Conservation (phyloP, 2,329 filamentous ascomycete species). For the Nigrospora sphaerica region DNA sequence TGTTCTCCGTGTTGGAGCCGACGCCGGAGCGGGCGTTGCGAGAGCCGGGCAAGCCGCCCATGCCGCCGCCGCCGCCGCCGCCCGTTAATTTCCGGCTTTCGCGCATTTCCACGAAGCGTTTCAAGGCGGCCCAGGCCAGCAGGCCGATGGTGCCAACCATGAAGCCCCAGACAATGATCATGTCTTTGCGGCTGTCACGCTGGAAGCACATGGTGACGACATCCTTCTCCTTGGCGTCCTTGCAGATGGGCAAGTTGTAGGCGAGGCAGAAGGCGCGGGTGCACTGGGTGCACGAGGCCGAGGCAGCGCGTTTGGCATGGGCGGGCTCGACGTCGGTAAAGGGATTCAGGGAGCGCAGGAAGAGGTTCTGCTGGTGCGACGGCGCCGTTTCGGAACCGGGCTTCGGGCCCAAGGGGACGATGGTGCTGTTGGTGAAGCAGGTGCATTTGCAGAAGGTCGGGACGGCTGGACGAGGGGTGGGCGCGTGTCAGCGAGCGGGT, state of each 20-base stretch:
- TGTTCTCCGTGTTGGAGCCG: constrained; percentile 1
- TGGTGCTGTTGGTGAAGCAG: constrained; percentile 63
- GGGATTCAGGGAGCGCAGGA: constrained; percentile 10
- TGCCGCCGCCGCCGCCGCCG: constrained; percentile 3
- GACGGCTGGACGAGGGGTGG: constrained; percentile 36
- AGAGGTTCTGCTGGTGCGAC: constrained; percentile 14
- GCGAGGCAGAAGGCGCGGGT: constrained; percentile 58
- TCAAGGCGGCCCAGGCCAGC: constrained; percentile 52
- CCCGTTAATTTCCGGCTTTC: constrained; percentile 15
- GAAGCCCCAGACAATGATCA: constrained; percentile 59
- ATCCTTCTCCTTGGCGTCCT: constrained; percentile 53
- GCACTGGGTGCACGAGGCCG: constrained; percentile 51
- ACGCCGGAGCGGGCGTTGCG: neutral
- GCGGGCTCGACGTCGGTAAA: constrained; percentile 6
- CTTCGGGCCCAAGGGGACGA: constrained; percentile 51
- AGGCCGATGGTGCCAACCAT: constrained; percentile 51
- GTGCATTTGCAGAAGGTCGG: constrained; percentile 65
- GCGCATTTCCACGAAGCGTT: constrained; percentile 37
- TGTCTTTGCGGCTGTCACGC: constrained; percentile 60
- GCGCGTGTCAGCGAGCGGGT: neutral
- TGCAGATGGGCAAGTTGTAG: constrained; percentile 55
- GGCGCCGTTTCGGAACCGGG: constrained; percentile 12
- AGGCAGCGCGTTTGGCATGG: constrained; percentile 24
- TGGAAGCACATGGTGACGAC: constrained; percentile 59
- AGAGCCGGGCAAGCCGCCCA: neutral